Evolutionary conservation across 2,329 filamentous ascomycete genomes (phyloP), one percentile per base, ranked within the genome.

Genomic region (Fusarium sp.): DNA sequence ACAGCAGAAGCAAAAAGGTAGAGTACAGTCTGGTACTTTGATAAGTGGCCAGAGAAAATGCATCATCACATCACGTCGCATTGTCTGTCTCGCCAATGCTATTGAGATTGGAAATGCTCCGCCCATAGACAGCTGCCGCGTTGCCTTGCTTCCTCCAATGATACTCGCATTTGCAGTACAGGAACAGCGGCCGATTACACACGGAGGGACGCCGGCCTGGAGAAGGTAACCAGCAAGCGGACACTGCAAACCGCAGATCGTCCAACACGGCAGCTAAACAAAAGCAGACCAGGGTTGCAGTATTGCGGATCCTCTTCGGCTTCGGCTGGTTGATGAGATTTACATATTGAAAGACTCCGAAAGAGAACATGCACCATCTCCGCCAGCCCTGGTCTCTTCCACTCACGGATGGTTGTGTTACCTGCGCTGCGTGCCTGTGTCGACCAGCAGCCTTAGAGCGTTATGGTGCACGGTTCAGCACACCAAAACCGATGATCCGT

Each of bases 1-100:
- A 64, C 44, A 45, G 19, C 44, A 52, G 34, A 52, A 44, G 23
- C 43, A 51, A n/a, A 51, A 50, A 51, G 49, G 45, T 43, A 41
- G 31, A 49, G 19, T 51, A 49, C 43, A 65, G 39, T 26, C 34
- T 52, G 23, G 31, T 69, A 45, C 45, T 56, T 43, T 64, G 48
- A 43, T 45, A 65, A 69, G 67, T 70, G 64, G 62, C 72, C 68
- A 65, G 51, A 58, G 56, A 34, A 65, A 58, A 71, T 60, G 72
- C 69, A 74, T 41, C 64, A 74, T 73, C 67, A 74, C 69, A 74
- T 74, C 72, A 74, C 60, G 67, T 73, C 69, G 67, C 71, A 72
- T 74, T 60, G 61, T 59, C 60, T 70, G 58, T 65, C 58, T 73
- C 62, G 42, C 59, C 51, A 50, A 63, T 37, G 55, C 56, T 63